Evolutionary conservation across 208 protist genomes (phyloP), one percentile per base, ranked within the genome.

Genomic region (Trypanosoma mega): DNA sequence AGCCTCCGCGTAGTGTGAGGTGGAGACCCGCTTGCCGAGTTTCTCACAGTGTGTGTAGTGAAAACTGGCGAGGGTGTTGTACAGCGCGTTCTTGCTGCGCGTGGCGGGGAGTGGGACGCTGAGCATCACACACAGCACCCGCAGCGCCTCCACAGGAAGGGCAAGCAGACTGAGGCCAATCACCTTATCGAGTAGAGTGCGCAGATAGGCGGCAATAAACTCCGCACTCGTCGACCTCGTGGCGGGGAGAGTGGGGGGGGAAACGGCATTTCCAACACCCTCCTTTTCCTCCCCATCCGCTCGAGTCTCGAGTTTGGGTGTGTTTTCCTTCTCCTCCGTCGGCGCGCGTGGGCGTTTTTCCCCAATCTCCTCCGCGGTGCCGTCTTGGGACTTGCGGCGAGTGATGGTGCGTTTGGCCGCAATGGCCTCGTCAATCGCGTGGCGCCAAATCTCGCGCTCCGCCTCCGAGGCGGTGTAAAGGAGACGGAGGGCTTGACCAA

Each of bases 21-120:
- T 72, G 46, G 63, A 78, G 36, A 94, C 87, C 18, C 88, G 78
- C 65, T 94, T 94, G 9, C 85, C 85, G 12, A 94, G 63, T 61
- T 83, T 86, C 47, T 85, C 88, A 64, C 85, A 94, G 29, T 94
- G 45, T 12, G 73, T 89, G 71, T 82, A 94, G 73, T 94, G 76
- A 64, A 90, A 92, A 45, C 55, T 79, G 18, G 88, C 82, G 0
- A 94, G 73, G 5, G 66, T 83, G 73, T 76, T 94, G 72, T 94
- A 94, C 46, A 91, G 59, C 0, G 57, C 67, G 33, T 75, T 55
- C 58, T 92, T 92, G 53, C 65, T 80, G 9, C 37, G 37, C 11
- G 62, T 76, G 8, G 73, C 56, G 8, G 68, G 61, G 0, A 83
- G 82, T n/a, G 48, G 46, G 20, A 92, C 85, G 23, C 62, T 72